Percentiles rank a stretch among this genome's conserved stretches.
These are phyloP conservation scores for Brassica incana DNA, from an alignment of 345 rosid genomes.

Conservation along the genomic window DNA sequence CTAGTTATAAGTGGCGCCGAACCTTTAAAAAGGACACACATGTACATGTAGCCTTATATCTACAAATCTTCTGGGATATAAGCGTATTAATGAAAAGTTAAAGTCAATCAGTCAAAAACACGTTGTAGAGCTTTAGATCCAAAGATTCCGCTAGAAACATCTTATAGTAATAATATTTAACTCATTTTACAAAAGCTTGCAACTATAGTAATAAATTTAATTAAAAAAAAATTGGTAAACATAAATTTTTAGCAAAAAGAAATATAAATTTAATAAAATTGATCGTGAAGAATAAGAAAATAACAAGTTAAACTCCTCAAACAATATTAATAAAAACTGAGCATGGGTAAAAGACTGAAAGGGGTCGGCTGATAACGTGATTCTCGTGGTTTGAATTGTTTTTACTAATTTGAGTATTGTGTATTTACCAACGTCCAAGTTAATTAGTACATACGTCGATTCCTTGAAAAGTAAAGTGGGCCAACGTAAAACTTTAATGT, in stretches of 20 bases:
- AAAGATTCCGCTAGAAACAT: background rate
- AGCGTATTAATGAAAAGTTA: background rate
- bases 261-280: background rate
- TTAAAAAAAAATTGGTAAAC: no score
- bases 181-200: background rate
- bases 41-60: background rate
- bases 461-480: background rate
- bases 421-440: constrained; percentile 14
- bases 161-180: background rate
- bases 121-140: background rate
- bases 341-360: background rate
- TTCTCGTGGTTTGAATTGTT: constrained; percentile 6
- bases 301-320: background rate
- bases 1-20: constrained; percentile 14
- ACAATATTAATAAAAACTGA: background rate
- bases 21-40: background rate
- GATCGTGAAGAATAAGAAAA: background rate
- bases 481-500: no score
- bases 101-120: background rate
- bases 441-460: background rate
- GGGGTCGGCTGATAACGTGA: constrained; percentile 27
- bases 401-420: background rate
- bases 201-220: background rate
- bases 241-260: no score
- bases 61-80: background rate